These are phyloP conservation scores for Cercospora janseana DNA, from an alignment of 2,329 filamentous ascomycete genomes.

Conservation along the genomic window DNA sequence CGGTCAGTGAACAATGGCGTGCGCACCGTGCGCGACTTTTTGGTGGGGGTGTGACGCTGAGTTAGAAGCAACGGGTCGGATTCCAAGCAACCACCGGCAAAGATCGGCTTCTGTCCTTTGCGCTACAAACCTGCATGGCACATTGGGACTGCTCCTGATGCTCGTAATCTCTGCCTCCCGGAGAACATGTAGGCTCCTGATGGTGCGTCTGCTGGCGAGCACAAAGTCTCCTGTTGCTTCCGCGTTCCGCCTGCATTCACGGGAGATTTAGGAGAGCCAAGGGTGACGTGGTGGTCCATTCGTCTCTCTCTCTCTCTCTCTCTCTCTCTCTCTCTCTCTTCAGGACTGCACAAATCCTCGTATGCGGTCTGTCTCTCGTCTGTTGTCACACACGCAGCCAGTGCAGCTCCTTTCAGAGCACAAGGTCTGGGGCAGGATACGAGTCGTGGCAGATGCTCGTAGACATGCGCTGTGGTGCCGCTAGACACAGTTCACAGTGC, in stretches of 20 bases:
- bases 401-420: too few relatives aligned
- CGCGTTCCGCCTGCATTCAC: constrained; percentile 5
- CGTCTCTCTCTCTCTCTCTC: too few relatives aligned
- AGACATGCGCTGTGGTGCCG: too few relatives aligned
- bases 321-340: too few relatives aligned
- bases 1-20: background rate
- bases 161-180: background rate
- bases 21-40: constrained; percentile 1
- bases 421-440: too few relatives aligned
- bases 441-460: too few relatives aligned
- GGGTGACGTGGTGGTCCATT: background rate
- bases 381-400: too few relatives aligned
- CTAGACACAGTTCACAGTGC: too few relatives aligned
- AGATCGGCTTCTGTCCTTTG: constrained; percentile 6
- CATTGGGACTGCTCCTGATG: background rate
- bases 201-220: too few relatives aligned
- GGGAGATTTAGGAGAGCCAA: background rate
- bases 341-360: too few relatives aligned
- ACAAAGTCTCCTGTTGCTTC: too few relatives aligned
- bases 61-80: background rate
- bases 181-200: background rate
- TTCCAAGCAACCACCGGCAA: background rate
- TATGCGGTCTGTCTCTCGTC: too few relatives aligned
- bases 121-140: background rate
- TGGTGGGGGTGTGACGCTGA: background rate